Evolutionary conservation across 345 rosid genomes (phyloP).

Genomic region (Noccaea bulbosa): DNA sequence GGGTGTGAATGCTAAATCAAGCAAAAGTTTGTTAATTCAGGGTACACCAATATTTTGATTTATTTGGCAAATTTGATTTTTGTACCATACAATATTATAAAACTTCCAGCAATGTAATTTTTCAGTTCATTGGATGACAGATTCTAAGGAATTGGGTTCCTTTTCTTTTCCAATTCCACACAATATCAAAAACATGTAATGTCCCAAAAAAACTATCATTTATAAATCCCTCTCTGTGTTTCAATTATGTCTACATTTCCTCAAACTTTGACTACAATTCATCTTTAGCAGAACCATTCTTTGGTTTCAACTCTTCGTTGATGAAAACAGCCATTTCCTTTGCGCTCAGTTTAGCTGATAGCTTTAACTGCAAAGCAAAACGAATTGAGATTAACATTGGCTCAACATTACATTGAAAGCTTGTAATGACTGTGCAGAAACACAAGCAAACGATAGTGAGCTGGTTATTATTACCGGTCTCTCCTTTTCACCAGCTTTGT

Average conservation of each 20-base stretch:
- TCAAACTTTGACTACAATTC: constrained; percentile 29
- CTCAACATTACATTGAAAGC: neutral
- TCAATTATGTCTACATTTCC: constrained; percentile 11
- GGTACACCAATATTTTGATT: neutral
- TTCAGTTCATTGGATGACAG: constrained; percentile 14
- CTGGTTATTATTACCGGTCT: constrained; percentile 56
- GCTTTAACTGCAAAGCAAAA: constrained; percentile 63
- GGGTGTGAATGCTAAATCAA: constrained; percentile 71
- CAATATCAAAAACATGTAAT: constrained; percentile 26
- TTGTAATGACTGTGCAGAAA: constrained; percentile 48
- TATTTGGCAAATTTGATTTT: constrained; percentile 25
- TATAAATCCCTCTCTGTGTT: neutral
- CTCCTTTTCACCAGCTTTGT: constrained; percentile 62
- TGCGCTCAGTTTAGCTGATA: constrained; percentile 57
- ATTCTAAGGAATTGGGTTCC: constrained; percentile 4
- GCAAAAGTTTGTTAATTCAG: constrained; percentile 11
- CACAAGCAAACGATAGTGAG: constrained; percentile 45
- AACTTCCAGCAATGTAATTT: constrained; percentile 8
- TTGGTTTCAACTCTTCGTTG: constrained; percentile 33
- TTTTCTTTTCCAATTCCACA: neutral
- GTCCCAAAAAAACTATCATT: constrained; percentile 17
- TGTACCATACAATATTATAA: constrained; percentile 24
- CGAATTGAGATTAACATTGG: neutral
- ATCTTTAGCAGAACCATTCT: constrained; percentile 24
- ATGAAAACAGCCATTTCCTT: constrained; percentile 41